Conservation (phyloP, 305 asterid species). For the Fraxinus sp. region DNA sequence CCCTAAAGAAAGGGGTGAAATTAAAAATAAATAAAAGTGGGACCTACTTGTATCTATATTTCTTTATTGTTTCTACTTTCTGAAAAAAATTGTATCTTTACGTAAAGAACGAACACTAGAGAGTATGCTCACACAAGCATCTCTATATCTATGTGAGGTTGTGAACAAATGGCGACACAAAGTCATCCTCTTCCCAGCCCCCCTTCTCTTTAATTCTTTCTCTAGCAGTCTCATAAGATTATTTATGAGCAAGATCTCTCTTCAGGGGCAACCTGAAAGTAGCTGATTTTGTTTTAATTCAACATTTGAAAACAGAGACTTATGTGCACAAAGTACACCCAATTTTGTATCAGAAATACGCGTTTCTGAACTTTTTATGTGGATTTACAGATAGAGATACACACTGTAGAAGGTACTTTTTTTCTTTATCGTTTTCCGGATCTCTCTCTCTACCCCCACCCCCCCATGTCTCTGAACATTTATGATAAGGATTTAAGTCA, state of each 20-base stretch:
- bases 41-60: not conserved
- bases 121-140: not conserved
- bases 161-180: not conserved
- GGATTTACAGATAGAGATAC: not conserved
- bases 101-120: not conserved
- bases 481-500: not conserved
- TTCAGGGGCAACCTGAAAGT: not conserved
- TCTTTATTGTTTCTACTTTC: not conserved
- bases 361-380: not conserved
- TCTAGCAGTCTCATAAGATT: not conserved
- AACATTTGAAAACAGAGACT: not conserved
- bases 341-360: not conserved
- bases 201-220: not conserved
- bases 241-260: not conserved
- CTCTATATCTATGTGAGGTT: not conserved
- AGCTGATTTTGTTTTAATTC: not conserved
- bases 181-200: not conserved
- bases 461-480: not conserved
- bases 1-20: not conserved
- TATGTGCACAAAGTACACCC: not conserved
- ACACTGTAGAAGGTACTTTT: conserved; percentile 16
- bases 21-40: not conserved
- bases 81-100: not conserved
- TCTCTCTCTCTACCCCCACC: not conserved
- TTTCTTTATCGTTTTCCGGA: not conserved